phyloP scores from a whole-genome alignment of 805 yeast genomes.

The Wickerhamomyces silvicola region DNA sequence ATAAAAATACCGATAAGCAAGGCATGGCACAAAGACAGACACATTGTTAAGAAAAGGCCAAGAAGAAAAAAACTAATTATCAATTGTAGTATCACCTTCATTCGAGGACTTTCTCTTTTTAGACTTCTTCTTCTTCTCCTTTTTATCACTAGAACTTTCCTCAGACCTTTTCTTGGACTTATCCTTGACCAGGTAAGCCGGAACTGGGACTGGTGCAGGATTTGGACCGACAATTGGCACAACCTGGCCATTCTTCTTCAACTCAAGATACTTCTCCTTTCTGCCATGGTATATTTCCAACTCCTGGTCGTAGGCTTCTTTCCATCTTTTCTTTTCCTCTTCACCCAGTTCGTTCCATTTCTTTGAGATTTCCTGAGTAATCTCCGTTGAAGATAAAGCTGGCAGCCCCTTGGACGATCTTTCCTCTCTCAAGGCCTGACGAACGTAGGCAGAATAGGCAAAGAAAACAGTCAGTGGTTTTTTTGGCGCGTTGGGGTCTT shows the following conservation, averaged over 20 bases:
- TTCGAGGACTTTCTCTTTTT: slow-evolving; percentile 33
- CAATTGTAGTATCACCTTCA: slow-evolving; percentile 3
- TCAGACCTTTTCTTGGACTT: slow-evolving; percentile 31
- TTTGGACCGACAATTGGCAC: slow-evolving; percentile 23
- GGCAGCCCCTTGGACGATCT: slow-evolving; percentile 53
- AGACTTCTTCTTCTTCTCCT: slow-evolving; percentile 48
- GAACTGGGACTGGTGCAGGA: slow-evolving; percentile 36
- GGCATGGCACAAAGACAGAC: too few relatives aligned
- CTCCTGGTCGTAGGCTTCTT: slow-evolving; percentile 43
- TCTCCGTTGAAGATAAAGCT: slow-evolving; percentile 65
- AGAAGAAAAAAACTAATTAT: background rate
- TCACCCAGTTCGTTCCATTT: slow-evolving; percentile 71
- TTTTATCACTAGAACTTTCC: slow-evolving; percentile 32
- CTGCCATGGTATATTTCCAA: slow-evolving; percentile 37
- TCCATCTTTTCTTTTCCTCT: slow-evolving; percentile 69
- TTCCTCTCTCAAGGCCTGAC: slow-evolving; percentile 66
- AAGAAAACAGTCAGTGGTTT: slow-evolving; percentile 88
- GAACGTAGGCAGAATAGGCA: slow-evolving; percentile 65
- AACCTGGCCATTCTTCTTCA: slow-evolving; percentile 33
- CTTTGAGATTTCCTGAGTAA: slow-evolving; percentile 71
- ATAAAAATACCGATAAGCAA: too few relatives aligned
- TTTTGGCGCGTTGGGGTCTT: slow-evolving; percentile 93
- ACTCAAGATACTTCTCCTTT: slow-evolving; percentile 41
- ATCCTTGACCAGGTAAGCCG: slow-evolving; percentile 24
- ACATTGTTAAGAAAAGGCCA: background rate